Percentiles rank a stretch among this genome's conserved stretches.
Conservation (phyloP, 768 basidiomycete genomes). For the Mycena haematopus region DNA sequence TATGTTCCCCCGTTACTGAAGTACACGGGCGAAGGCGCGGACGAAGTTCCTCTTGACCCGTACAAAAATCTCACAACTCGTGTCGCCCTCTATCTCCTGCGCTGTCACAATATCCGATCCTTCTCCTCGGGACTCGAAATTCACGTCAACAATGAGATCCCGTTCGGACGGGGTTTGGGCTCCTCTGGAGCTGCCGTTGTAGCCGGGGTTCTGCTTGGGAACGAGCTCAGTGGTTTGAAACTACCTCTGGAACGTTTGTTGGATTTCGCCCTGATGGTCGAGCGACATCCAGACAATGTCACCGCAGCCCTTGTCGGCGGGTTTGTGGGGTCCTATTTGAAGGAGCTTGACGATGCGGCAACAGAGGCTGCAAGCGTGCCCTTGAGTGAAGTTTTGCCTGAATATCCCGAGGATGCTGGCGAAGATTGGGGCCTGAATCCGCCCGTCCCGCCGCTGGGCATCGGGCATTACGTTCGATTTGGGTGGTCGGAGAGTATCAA, state of each 20-base stretch:
- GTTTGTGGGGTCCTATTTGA: constrained; percentile 95
- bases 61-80: constrained; percentile 98
- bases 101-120: constrained; percentile 75
- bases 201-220: constrained; percentile 90
- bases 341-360: constrained; percentile 84
- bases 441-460: constrained; percentile 85
- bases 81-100: constrained; percentile 96
- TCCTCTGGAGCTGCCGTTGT: constrained; percentile 99
- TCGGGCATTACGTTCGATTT: constrained; percentile 94
- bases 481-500: constrained; percentile 85
- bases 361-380: constrained; percentile 89
- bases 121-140: constrained; percentile 83
- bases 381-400: constrained; percentile 93
- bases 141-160: constrained; percentile 90
- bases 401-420: constrained; percentile 92
- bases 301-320: constrained; percentile 97
- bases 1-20: constrained; percentile 65
- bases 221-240: constrained; percentile 77
- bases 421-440: constrained; percentile 90
- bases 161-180: constrained; percentile 96
- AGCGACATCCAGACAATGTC: constrained; percentile 98
- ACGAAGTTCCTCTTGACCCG: constrained; percentile 90
- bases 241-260: constrained; percentile 78
- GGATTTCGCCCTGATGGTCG: constrained; percentile 98
- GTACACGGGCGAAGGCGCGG: constrained; percentile 88